Evolutionary conservation across 495 filamentous ascomycete genomes (phyloP).

Genomic region (Podospora sp.): DNA sequence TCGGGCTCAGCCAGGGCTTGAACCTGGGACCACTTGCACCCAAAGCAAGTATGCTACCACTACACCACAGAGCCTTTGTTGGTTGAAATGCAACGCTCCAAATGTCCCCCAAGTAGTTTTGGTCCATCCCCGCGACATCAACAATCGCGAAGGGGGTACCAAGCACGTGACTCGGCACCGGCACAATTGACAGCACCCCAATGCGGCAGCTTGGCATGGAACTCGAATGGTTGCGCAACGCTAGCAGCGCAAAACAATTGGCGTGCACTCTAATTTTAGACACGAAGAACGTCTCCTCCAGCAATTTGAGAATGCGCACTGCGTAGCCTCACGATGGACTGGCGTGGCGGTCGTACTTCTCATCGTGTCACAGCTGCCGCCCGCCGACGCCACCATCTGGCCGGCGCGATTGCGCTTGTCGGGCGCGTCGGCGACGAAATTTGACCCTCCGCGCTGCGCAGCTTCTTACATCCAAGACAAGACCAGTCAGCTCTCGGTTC

Average conservation of each 20-base stretch:
- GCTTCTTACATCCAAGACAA: too few relatives aligned
- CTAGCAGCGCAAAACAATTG: neutral
- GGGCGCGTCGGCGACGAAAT: too few relatives aligned
- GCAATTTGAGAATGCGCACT: too few relatives aligned
- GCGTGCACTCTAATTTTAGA: neutral
- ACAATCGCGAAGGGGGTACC: neutral
- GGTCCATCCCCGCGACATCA: neutral
- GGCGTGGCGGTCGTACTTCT: neutral
- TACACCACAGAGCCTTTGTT: neutral
- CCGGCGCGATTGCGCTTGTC: neutral
- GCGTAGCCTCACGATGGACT: too few relatives aligned
- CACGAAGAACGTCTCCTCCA: too few relatives aligned
- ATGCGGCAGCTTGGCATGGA: neutral
- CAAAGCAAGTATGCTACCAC: slow-evolving; percentile 1
- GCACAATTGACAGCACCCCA: neutral
- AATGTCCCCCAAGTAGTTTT: neutral
- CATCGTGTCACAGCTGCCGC: neutral
- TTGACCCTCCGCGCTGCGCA: too few relatives aligned
- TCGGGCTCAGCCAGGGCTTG: neutral
- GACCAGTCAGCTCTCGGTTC: too few relatives aligned
- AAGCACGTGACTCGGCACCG: neutral
- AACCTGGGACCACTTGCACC: neutral
- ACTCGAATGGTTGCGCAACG: neutral
- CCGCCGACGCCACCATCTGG: neutral
- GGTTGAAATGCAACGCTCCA: neutral